Evolutionary conservation across 2,329 filamentous ascomycete genomes (phyloP).

Genomic region (Clarireedia paspali): DNA sequence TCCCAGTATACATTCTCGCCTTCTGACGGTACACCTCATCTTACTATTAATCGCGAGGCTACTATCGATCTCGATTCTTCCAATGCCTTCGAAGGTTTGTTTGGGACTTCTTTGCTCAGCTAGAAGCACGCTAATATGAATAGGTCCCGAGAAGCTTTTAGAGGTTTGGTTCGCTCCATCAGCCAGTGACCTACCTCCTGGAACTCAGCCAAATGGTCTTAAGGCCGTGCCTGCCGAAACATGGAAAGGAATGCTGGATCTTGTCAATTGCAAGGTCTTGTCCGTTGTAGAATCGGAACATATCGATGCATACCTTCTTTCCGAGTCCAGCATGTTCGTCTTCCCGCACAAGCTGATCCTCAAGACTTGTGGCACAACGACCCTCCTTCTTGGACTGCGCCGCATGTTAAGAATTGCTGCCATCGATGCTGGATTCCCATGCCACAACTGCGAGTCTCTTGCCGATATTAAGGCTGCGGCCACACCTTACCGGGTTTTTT

Average conservation of each 20-base stretch:
- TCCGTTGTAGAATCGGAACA: conserved; percentile 90
- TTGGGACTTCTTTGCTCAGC: not conserved
- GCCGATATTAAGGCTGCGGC: conserved; percentile 67
- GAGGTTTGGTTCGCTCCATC: conserved; percentile 97
- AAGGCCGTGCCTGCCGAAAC: conserved; percentile 77
- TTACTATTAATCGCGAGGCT: conserved; percentile 96
- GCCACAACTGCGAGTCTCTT: conserved; percentile 58
- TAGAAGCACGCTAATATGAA: conserved; percentile 22
- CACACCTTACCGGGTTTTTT: conserved; percentile 92
- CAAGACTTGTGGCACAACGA: conserved; percentile 97
- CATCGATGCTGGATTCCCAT: conserved; percentile 79
- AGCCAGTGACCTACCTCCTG: conserved; percentile 61
- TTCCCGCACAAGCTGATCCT: conserved; percentile 99
- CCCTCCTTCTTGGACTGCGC: conserved; percentile 79
- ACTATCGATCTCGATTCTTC: conserved; percentile 86
- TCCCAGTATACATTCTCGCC: conserved; percentile 76
- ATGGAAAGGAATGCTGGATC: conserved; percentile 95
- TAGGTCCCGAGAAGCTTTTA: conserved; percentile 90
- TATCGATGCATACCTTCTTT: conserved; percentile 92
- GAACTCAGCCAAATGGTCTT: conserved; percentile 66
- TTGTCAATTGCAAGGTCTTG: conserved; percentile 97
- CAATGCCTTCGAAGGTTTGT: conserved; percentile 87
- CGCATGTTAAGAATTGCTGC: conserved; percentile 90
- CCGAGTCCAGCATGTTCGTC: conserved; percentile 99
- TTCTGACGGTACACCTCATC: conserved; percentile 74